Percentiles rank a stretch among this genome's conserved stretches.
Conservation (phyloP, 345 rosid species). For the Acer saccharum region DNA sequence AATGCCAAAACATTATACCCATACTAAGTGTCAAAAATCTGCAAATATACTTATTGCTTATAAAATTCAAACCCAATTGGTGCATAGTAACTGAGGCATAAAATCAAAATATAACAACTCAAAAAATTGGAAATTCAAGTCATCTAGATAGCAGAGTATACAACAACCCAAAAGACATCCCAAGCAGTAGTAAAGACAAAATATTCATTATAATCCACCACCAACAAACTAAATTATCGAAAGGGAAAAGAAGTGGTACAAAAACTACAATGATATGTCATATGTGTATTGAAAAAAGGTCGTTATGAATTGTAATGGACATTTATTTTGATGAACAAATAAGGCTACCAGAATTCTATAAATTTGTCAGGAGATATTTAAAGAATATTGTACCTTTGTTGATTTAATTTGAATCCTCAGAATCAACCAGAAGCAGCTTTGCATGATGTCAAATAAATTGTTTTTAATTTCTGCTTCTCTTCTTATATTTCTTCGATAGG, state of each 20-base stretch:
- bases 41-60: too few species aligned
- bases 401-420: too few species aligned
- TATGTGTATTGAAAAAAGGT: background rate
- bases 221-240: constrained; percentile 3
- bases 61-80: too few species aligned
- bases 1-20: too few species aligned
- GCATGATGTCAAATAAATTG: background rate
- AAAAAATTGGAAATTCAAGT: too few species aligned
- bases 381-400: background rate
- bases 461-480: background rate
- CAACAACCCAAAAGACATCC: too few species aligned
- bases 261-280: background rate
- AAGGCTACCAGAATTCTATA: background rate
- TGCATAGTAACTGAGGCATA: too few species aligned
- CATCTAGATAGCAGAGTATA: too few species aligned
- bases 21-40: too few species aligned
- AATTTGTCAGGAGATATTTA: background rate
- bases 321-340: constrained; percentile 1
- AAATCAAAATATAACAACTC: too few species aligned
- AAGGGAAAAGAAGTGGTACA: background rate
- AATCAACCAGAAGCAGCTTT: background rate
- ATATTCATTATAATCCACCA: background rate
- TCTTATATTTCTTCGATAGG: background rate
- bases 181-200: too few species aligned
- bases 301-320: background rate